Conservation (phyloP, 345 rosid genomes). For the Acer saccharum region DNA sequence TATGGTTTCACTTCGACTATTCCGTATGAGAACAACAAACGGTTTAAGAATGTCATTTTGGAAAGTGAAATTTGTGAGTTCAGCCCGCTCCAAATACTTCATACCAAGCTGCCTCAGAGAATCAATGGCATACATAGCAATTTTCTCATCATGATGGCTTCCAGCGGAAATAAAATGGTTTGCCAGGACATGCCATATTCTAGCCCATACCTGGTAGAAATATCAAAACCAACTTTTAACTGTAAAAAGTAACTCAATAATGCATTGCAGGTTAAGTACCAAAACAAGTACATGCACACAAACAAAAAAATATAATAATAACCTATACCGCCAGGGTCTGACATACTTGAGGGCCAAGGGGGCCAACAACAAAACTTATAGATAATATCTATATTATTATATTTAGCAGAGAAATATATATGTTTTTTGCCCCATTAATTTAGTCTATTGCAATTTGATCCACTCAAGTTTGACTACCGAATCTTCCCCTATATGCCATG, state of each 20-base stretch:
- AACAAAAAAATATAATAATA: neutral
- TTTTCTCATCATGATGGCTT: conserved; percentile 88
- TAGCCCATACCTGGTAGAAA: conserved; percentile 83
- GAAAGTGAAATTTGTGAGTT: conserved; percentile 87
- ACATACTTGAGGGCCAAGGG: neutral
- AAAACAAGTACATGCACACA: neutral
- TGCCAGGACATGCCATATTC: conserved; percentile 90
- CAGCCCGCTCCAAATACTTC: conserved; percentile 92
- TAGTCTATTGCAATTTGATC: neutral
- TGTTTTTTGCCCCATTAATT: neutral
- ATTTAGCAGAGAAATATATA: neutral
- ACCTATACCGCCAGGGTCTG: neutral
- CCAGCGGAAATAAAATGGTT: conserved; percentile 94
- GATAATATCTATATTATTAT: neutral
- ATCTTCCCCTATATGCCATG: too few species aligned
- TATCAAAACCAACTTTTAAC: conserved; percentile 10
- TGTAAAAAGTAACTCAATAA: conserved; percentile 2
- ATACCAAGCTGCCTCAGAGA: conserved; percentile 91
- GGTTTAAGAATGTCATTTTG: conserved; percentile 97
- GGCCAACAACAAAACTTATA: neutral
- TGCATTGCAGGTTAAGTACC: neutral
- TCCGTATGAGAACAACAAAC: conserved; percentile 87
- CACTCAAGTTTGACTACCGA: neutral
- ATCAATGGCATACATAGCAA: conserved; percentile 95
- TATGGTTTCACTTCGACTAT: conserved; percentile 71